A percentile compares a stretch with the other conserved stretches of the same genome.
These are phyloP conservation scores for Fonsecaea erecta DNA, from an alignment of 2,329 filamentous ascomycete species.

Conservation along the genomic window DNA sequence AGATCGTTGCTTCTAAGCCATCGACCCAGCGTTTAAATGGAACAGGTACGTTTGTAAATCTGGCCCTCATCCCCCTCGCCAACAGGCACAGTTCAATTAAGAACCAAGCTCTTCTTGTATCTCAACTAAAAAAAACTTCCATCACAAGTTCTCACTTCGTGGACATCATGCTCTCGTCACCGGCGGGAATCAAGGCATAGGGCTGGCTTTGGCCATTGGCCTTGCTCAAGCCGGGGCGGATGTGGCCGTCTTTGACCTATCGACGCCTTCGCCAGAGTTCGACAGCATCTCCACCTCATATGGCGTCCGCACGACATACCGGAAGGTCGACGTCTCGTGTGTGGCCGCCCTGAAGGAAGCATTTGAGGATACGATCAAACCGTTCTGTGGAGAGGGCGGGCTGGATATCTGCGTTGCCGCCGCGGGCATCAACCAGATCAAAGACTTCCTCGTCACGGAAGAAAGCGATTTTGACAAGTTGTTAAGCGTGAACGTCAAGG, in stretches of 20 bases:
- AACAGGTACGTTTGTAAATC: background rate
- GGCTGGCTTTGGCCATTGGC: conserved; percentile 40
- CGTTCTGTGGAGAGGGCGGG: conserved; percentile 2
- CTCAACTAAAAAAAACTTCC: background rate
- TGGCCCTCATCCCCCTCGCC: background rate
- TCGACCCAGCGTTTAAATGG: background rate
- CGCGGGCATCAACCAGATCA: conserved; percentile 9
- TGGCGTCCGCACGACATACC: conserved; percentile 4
- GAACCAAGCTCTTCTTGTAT: background rate
- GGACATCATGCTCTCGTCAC: conserved; percentile 47
- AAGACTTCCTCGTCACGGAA: background rate
- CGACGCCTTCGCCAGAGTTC: conserved; percentile 5
- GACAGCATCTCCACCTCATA: conserved; percentile 1
- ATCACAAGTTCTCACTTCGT: conserved; percentile 41
- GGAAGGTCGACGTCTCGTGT: conserved; percentile 10
- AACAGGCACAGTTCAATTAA: background rate
- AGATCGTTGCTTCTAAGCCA: background rate
- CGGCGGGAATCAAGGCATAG: conserved; percentile 49
- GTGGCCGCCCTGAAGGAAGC: background rate
- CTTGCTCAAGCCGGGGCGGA: conserved; percentile 5
- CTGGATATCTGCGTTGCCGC: conserved; percentile 8
- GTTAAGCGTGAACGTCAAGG: conserved; percentile 6
- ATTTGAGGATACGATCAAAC: conserved; percentile 1
- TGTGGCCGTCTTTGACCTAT: conserved; percentile 3
- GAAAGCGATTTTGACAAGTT: conserved; percentile 6